phyloP scores from a whole-genome alignment of 2,329 filamentous ascomycete species.

The Aureobasidium uvarum region DNA sequence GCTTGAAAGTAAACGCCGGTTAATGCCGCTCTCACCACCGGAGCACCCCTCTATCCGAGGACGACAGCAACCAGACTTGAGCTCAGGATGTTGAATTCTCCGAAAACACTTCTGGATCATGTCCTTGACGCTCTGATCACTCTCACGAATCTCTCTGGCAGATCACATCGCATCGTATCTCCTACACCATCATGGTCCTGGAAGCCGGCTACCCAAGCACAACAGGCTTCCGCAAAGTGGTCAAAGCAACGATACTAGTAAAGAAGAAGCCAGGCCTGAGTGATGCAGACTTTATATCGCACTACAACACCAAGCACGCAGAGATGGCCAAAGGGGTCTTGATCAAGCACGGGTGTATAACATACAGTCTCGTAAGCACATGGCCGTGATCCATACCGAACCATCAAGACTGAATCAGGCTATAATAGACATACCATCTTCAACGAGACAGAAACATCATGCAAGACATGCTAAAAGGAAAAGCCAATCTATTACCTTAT shows the following conservation, averaged over 20 bases:
- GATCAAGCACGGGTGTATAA: slow-evolving; percentile 46
- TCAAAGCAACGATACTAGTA: slow-evolving; percentile 48
- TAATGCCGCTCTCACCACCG: not conserved
- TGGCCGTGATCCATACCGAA: not conserved
- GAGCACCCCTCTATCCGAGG: slow-evolving; percentile 17
- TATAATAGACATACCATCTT: slow-evolving; percentile 46
- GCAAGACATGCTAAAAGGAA: slow-evolving; percentile 48
- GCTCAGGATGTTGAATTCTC: not conserved
- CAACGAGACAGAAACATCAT: slow-evolving; percentile 46
- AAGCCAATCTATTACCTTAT: slow-evolving; percentile 46
- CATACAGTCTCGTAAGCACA: slow-evolving; percentile 46
- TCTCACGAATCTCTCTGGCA: not conserved
- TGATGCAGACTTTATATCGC: slow-evolving; percentile 46
- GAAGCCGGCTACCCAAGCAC: slow-evolving; percentile 48
- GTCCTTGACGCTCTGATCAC: not conserved
- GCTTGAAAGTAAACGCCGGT: not conserved
- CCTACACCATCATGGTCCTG: slow-evolving; percentile 37
- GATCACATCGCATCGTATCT: not conserved
- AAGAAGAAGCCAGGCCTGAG: slow-evolving; percentile 50
- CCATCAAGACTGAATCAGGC: not conserved
- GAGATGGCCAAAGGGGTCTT: slow-evolving; percentile 47
- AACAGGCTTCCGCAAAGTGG: slow-evolving; percentile 48
- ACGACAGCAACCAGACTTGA: not conserved
- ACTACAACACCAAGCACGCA: slow-evolving; percentile 49
- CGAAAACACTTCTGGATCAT: not conserved